These are phyloP conservation scores for Clitocybe nebularis DNA, from an alignment of 1,284 basidiomycete species.

Conservation along the genomic window DNA sequence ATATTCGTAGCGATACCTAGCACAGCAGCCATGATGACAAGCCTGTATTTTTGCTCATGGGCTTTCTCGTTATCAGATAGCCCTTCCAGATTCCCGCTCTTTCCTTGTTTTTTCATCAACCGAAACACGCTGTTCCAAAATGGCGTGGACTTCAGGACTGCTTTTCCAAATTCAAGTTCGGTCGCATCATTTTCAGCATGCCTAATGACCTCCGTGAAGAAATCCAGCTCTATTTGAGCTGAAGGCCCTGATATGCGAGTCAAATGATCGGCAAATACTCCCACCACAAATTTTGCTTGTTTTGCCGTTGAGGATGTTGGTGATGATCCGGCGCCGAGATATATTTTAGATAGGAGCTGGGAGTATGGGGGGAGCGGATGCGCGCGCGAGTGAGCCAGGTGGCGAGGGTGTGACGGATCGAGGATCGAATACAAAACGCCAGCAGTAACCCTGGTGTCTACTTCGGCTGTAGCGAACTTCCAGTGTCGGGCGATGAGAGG, in stretches of 20 bases:
- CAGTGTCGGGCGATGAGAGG: conserved; percentile 12
- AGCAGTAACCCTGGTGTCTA: conserved; percentile 1
- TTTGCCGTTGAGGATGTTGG: background rate
- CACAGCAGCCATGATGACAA: conserved; percentile 1
- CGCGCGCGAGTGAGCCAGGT: conserved; percentile 4
- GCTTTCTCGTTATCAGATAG: background rate
- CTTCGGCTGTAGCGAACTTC: conserved; percentile 2
- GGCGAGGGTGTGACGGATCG: conserved; percentile 6
- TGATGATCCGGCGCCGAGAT: conserved; percentile 5
- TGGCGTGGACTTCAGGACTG: conserved; percentile 6
- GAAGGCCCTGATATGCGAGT: background rate
- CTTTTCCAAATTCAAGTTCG: conserved; percentile 5
- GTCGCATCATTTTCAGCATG: background rate
- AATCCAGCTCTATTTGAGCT: conserved; percentile 5
- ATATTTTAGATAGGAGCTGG: conserved; percentile 4
- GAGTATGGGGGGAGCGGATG: conserved; percentile 2
- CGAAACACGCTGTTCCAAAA: conserved; percentile 12
- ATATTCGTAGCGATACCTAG: background rate
- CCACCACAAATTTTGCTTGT: conserved; percentile 9
- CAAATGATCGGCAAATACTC: conserved; percentile 6
- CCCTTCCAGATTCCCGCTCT: background rate
- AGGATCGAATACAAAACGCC: conserved; percentile 4
- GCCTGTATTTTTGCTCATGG: conserved; percentile 1
- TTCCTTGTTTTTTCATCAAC: conserved; percentile 10
- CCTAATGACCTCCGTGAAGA: background rate